These are phyloP conservation scores for Kalmusia sp. DNA, from an alignment of 2,329 filamentous ascomycete genomes.

Conservation along the genomic window DNA sequence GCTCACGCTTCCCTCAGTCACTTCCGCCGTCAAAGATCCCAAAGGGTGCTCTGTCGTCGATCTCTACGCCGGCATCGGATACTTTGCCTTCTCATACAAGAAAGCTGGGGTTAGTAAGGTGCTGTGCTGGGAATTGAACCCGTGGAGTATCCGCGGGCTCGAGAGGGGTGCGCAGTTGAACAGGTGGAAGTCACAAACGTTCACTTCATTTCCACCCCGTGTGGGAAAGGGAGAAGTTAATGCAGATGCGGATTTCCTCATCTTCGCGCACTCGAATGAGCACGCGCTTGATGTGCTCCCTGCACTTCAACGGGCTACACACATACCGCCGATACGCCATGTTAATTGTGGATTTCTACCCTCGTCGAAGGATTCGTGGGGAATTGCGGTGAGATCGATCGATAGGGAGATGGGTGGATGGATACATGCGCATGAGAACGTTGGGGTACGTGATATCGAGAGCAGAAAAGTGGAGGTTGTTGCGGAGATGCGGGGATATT, in stretches of 20 bases:
- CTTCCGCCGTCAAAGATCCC: constrained; percentile 27
- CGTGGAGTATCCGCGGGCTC: constrained; percentile 56
- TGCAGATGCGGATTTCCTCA: constrained; percentile 35
- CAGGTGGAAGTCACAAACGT: constrained; percentile 41
- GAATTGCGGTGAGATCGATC: constrained; percentile 56
- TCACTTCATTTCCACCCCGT: too few species aligned
- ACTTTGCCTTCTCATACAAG: constrained; percentile 88
- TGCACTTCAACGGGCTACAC: background rate
- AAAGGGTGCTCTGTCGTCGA: constrained; percentile 63
- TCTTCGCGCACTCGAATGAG: constrained; percentile 52
- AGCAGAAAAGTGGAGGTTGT: constrained; percentile 45
- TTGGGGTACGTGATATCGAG: constrained; percentile 47
- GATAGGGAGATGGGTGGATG: constrained; percentile 58
- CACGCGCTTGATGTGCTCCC: constrained; percentile 25
- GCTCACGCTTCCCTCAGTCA: constrained; percentile 54
- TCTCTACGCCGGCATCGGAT: constrained; percentile 91
- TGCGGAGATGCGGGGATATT: constrained; percentile 44
- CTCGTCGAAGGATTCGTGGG: constrained; percentile 58
- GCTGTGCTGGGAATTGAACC: constrained; percentile 87
- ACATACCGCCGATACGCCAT: constrained; percentile 56
- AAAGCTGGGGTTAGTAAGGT: constrained; percentile 72
- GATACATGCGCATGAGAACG: constrained; percentile 68
- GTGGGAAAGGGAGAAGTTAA: constrained; percentile 1
- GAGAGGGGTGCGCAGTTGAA: constrained; percentile 50
- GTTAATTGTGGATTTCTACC: constrained; percentile 67